These are phyloP conservation scores for Exophiala calicioides DNA, from an alignment of 2,329 filamentous ascomycete species.

Conservation along the genomic window DNA sequence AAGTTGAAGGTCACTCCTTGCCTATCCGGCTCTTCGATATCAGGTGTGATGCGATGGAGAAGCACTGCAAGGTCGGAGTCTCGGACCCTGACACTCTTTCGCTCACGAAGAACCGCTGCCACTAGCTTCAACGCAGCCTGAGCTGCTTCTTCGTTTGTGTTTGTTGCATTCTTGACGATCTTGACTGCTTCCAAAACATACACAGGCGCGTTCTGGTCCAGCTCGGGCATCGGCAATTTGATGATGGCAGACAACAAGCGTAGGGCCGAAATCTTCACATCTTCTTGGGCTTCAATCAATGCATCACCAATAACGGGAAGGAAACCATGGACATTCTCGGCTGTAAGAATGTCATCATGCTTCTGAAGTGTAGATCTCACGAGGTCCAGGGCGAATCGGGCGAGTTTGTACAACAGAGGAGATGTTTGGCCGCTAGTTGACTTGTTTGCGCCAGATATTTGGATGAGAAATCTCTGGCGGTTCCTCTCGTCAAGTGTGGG, in stretches of 20 bases:
- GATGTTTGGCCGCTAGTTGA: constrained; percentile 41
- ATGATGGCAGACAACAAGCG: constrained; percentile 81
- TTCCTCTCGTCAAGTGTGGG: constrained; percentile 59
- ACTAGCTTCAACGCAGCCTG: constrained; percentile 89
- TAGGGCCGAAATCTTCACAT: constrained; percentile 86
- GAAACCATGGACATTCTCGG: constrained; percentile 79
- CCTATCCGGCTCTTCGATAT: constrained; percentile 88
- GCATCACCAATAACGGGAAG: constrained; percentile 87
- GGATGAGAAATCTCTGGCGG: constrained; percentile 73
- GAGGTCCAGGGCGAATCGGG: constrained; percentile 83
- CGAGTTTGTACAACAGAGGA: constrained; percentile 82
- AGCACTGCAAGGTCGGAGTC: constrained; percentile 81
- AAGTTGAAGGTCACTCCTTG: constrained; percentile 96
- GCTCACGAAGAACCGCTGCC: constrained; percentile 79
- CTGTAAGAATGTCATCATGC: constrained; percentile 75
- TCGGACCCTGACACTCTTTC: constrained; percentile 72
- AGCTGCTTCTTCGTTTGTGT: constrained; percentile 77
- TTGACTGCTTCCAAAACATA: constrained; percentile 84
- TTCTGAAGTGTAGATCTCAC: constrained; percentile 84
- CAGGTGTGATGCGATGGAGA: constrained; percentile 77
- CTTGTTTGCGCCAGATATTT: constrained; percentile 73
- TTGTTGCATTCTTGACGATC: constrained; percentile 72
- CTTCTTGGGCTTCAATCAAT: constrained; percentile 80
- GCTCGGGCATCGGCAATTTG: constrained; percentile 73
- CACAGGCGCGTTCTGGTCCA: constrained; percentile 71